phyloP scores from a whole-genome alignment of 495 filamentous ascomycete genomes.

The Penicillium paxilli region DNA sequence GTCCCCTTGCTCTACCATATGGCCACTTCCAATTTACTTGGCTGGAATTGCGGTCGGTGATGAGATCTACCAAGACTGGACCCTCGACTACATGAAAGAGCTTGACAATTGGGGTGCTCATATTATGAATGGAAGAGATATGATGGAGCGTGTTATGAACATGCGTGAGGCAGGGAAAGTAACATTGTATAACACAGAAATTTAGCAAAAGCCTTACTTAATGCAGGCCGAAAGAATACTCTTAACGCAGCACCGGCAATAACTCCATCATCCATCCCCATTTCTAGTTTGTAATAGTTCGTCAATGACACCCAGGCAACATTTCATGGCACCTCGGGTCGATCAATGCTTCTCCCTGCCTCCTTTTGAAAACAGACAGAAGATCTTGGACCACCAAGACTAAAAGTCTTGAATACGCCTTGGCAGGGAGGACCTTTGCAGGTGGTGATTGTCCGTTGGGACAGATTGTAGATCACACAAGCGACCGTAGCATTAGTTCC shows the following conservation, averaged over 20 bases:
- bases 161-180: neutral
- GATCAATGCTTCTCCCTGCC: neutral
- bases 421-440: neutral
- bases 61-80: conserved; percentile 31
- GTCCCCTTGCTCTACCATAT: conserved; percentile 3
- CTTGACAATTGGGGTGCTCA: conserved; percentile 1
- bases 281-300: too few relatives aligned
- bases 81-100: conserved; percentile 17
- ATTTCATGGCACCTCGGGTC: neutral
- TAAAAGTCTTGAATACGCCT: neutral
- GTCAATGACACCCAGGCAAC: too few relatives aligned
- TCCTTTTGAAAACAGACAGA: neutral
- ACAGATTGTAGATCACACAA: conserved; percentile 28
- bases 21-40: conserved; percentile 29
- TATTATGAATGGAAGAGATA: neutral
- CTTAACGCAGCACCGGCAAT: too few relatives aligned
- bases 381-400: neutral
- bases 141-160: neutral
- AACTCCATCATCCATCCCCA: too few relatives aligned
- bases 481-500: conserved; percentile 24
- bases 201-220: neutral
- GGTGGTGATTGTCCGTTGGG: neutral
- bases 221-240: too few relatives aligned
- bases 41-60: conserved; percentile 29
- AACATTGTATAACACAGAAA: neutral